These are phyloP conservation scores for Platanus orientalis DNA, from an alignment of 164 flowering plant genomes.

Conservation along the genomic window DNA sequence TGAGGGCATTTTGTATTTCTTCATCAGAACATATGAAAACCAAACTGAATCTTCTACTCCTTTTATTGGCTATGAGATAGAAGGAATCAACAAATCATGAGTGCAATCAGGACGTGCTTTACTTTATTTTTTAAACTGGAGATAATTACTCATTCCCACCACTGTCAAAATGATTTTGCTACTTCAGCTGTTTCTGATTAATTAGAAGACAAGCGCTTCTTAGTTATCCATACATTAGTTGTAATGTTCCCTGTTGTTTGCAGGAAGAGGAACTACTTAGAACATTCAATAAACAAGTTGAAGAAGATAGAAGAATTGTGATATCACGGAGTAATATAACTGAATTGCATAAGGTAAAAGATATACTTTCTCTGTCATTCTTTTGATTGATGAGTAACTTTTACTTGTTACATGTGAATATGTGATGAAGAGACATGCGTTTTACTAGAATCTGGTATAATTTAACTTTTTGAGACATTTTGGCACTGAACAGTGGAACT, in stretches of 20 bases:
- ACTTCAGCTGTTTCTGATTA: too few relatives aligned
- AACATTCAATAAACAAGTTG: conserved; percentile 83
- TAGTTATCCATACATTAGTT: background rate
- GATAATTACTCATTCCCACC: background rate
- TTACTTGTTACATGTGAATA: background rate
- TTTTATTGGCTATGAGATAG: too few relatives aligned
- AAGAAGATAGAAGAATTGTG: conserved; percentile 84
- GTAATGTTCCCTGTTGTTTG: conserved; percentile 12
- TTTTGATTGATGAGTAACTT: background rate
- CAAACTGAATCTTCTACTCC: too few relatives aligned
- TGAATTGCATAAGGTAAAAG: conserved; percentile 75
- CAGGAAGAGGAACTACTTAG: conserved; percentile 85
- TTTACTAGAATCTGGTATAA: too few relatives aligned
- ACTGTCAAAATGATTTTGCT: background rate
- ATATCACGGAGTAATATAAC: conserved; percentile 77
- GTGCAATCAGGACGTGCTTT: background rate
- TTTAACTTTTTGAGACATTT: background rate
- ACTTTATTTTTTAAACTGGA: background rate
- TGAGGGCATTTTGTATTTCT: too few relatives aligned
- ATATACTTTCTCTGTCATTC: background rate
- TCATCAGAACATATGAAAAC: too few relatives aligned
- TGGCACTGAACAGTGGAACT: conserved; percentile 3
- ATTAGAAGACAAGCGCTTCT: background rate
- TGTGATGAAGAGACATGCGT: background rate
- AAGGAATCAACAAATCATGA: too few relatives aligned